Base-by-base conservation (phyloP, 768 basidiomycete genomes). In the Russula olivacea region DNA sequence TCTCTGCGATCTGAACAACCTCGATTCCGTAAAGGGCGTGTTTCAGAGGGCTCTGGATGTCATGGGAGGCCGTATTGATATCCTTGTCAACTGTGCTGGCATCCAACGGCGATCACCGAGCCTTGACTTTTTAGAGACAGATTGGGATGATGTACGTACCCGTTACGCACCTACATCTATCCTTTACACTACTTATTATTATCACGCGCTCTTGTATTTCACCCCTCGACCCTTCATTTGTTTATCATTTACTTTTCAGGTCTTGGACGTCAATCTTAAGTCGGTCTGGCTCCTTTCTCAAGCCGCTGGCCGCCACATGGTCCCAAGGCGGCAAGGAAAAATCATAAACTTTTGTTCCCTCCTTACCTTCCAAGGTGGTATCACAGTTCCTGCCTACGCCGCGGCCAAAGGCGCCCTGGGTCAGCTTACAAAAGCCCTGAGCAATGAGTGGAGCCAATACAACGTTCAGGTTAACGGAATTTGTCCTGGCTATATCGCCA, bases 401-500 rank as follows among this genome's bases (percentile, higher is more conserved):
- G 85, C 94, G 4, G 89, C 94, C 10, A 96, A 95, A 73, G 92
- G 92, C 60, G 91, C 90, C 21, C 78, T 92, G 36, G 89, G 89
- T 11, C 88, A 88, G 71, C 78, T 92, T 68, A 91, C 92, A 30
- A 94, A 94, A 75, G 88, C 93, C 2, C 83, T 96, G 69, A 86
- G 88, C 69, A 97, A 97, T 74, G 94, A 96, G 73, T 97, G 94
- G 93, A 88, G 89, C 64, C 80, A 81, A 69, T 83, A 90, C 69
- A 92, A 91, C 68, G 84, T 96, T 57, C 88, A 93, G 73, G 91
- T 95, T 19, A 94, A 95, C 71, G 88, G 82, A 25, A 89, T 96
- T 67, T 87, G 86, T 67, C 92, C 92, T 34, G 93, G 92, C 36
- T 94, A 93, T 74, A 87, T 95, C 69, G 81, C 82, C 30, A 96